Evolutionary conservation across 768 basidiomycete genomes (phyloP).

Genomic region (Xerocomellus intermedius): DNA sequence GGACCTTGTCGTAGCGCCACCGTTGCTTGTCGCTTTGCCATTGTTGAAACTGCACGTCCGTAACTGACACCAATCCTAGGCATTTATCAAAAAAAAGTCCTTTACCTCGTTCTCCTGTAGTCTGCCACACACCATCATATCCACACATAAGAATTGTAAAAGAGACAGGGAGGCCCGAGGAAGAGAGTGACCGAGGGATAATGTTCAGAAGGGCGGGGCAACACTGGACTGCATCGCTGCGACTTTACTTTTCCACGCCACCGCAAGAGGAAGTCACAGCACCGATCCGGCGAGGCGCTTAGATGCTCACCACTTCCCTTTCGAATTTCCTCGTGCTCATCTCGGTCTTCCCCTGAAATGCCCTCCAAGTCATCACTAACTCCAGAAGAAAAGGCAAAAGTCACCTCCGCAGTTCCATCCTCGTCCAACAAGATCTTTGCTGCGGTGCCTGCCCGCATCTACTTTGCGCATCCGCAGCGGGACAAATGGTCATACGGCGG

Average conservation of each 20-base stretch:
- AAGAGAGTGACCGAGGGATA: no score
- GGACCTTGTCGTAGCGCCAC: no score
- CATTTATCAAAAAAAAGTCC: no score
- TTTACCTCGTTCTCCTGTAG: no score
- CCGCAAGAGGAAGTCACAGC: background rate
- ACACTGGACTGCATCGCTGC: no score
- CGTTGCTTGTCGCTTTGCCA: no score
- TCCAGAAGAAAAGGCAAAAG: constrained; percentile 71
- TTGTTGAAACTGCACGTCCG: no score
- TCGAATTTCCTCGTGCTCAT: background rate
- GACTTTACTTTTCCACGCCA: constrained; percentile 10
- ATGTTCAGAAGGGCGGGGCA: no score
- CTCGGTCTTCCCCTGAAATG: constrained; percentile 44
- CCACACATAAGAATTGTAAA: no score
- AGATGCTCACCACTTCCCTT: background rate
- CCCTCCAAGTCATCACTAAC: constrained; percentile 71
- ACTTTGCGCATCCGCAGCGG: constrained; percentile 81
- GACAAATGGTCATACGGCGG: constrained; percentile 85
- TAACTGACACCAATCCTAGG: no score
- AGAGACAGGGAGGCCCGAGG: no score
- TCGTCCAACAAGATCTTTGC: constrained; percentile 69
- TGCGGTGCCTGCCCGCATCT: constrained; percentile 85
- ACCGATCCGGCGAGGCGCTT: background rate
- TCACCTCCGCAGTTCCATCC: constrained; percentile 60
- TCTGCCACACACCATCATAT: no score